A percentile compares a stretch with the other conserved stretches of the same genome.
phyloP scores from a whole-genome alignment of 2,329 filamentous ascomycete genomes.

The Stemphylium beticola region DNA sequence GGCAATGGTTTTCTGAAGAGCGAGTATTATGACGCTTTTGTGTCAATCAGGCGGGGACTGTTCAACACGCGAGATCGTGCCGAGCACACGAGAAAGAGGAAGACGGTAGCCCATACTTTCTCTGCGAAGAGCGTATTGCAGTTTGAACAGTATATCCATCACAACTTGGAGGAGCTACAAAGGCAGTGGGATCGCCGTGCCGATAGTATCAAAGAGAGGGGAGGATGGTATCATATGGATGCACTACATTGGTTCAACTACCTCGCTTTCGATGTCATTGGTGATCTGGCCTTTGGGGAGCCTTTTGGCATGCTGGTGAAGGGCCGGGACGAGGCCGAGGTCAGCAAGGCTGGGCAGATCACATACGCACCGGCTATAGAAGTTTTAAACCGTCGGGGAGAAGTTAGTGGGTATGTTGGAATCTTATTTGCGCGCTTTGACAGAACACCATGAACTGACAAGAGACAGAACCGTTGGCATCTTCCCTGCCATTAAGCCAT shows the following conservation, averaged over 20 bases:
- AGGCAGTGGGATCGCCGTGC: conserved; percentile 73
- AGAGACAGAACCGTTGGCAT: conserved; percentile 69
- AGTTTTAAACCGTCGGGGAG: conserved; percentile 85
- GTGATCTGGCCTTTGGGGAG: conserved; percentile 72
- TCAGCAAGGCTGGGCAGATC: conserved; percentile 67
- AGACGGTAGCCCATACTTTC: conserved; percentile 87
- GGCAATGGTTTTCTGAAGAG: conserved; percentile 61
- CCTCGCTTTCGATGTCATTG: conserved; percentile 60
- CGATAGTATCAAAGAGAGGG: conserved; percentile 52
- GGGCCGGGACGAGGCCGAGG: conserved; percentile 77
- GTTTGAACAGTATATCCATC: conserved; percentile 88
- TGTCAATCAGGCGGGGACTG: conserved; percentile 81
- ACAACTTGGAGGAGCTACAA: conserved; percentile 76
- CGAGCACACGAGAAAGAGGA: conserved; percentile 87
- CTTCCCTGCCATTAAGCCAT: conserved; percentile 76
- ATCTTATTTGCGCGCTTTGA: neutral
- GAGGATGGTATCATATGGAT: conserved; percentile 69
- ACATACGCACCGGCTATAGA: conserved; percentile 81
- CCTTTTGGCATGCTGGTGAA: conserved; percentile 84
- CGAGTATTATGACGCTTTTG: conserved; percentile 90
- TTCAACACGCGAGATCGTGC: conserved; percentile 87
- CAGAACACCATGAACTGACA: conserved; percentile 9
- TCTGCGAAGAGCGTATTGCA: conserved; percentile 79
- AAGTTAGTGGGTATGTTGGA: conserved; percentile 70
- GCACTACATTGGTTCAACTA: conserved; percentile 83